These are phyloP conservation scores for Colletotrichum cordylinicola DNA, from an alignment of 2,329 filamentous ascomycete genomes.

Conservation along the genomic window DNA sequence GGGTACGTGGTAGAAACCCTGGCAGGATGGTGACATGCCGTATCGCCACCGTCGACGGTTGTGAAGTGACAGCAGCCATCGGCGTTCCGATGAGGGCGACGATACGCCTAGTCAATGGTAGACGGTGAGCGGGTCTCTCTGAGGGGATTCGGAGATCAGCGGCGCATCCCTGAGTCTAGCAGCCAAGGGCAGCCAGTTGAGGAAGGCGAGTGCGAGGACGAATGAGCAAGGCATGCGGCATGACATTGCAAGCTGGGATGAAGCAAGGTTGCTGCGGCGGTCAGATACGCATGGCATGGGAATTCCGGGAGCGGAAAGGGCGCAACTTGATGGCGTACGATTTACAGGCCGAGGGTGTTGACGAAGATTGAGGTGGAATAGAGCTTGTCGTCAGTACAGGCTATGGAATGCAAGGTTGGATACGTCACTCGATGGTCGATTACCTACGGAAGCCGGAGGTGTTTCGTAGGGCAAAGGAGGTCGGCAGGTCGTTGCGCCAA, in stretches of 20 bases:
- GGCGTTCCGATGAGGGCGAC: neutral
- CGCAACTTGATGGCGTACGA: neutral
- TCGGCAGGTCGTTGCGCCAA: neutral
- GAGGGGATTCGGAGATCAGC: constrained; percentile 16
- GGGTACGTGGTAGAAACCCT: neutral
- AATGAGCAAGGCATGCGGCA: neutral
- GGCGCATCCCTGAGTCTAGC: neutral
- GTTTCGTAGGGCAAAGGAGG: neutral
- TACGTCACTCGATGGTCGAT: neutral
- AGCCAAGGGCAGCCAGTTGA: neutral
- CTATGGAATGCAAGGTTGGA: neutral
- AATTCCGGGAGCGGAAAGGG: neutral
- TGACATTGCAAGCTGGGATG: neutral
- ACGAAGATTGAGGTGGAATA: neutral
- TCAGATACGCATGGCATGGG: neutral
- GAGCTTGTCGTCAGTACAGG: neutral
- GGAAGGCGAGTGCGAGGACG: neutral
- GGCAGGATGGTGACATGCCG: constrained; percentile 6
- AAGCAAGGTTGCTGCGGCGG: neutral
- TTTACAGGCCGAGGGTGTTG: neutral
- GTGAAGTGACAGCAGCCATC: neutral
- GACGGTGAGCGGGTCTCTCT: neutral
- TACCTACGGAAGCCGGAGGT: neutral
- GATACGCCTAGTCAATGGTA: neutral
- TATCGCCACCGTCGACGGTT: neutral